phyloP scores from a whole-genome alignment of 2,329 filamentous ascomycete genomes.

The Juglanconis sp. region DNA sequence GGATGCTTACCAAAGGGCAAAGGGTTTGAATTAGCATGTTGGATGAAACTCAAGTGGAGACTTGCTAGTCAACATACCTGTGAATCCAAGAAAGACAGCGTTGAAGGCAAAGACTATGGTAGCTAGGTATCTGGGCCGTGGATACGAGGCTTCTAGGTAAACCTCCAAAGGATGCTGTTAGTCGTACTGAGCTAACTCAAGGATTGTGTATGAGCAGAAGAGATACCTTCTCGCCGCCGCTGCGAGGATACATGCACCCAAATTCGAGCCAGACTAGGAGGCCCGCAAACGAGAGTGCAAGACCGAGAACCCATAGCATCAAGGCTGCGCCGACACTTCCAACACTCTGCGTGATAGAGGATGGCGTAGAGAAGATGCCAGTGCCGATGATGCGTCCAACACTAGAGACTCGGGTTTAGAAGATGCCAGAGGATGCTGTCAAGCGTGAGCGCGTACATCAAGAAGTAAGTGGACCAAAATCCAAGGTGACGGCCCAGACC shows the following conservation, averaged over 20 bases:
- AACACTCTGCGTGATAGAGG: conserved; percentile 61
- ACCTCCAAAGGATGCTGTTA: conserved; percentile 27
- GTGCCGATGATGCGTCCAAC: conserved; percentile 52
- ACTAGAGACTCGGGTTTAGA: neutral
- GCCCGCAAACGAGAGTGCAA: conserved; percentile 58
- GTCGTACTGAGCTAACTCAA: neutral
- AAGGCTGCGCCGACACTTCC: conserved; percentile 65
- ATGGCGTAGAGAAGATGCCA: conserved; percentile 71
- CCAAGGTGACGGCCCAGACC: neutral
- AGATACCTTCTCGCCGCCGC: conserved; percentile 59
- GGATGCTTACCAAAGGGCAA: neutral
- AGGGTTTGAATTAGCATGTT: conserved; percentile 40
- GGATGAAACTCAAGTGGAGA: conserved; percentile 67
- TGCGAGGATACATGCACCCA: conserved; percentile 67
- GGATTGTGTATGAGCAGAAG: too few species aligned
- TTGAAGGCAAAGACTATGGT: conserved; percentile 63
- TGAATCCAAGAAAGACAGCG: conserved; percentile 63
- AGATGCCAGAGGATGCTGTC: neutral
- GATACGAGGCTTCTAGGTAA: conserved; percentile 68
- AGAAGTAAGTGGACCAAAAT: neutral
- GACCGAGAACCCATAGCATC: conserved; percentile 61
- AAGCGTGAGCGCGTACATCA: neutral
- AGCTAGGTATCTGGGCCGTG: conserved; percentile 59
- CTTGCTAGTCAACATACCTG: conserved; percentile 43
- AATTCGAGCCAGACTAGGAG: conserved; percentile 64